Evolutionary conservation across 352 stramenopile species (phyloP).

Genomic region (Phytopythium helicoides): DNA sequence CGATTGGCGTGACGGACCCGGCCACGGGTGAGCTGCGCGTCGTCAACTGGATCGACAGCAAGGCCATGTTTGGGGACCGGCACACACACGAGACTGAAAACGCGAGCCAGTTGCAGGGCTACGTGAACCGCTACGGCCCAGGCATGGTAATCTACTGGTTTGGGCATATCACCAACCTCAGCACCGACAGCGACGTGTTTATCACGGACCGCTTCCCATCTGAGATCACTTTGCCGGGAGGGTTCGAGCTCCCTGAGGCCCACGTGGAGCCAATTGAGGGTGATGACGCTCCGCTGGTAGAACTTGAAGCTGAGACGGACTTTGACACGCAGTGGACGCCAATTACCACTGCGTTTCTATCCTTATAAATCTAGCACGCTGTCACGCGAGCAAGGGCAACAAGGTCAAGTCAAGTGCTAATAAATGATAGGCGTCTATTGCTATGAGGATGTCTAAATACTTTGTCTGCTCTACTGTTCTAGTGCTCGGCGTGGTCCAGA

Average conservation of each 20-base stretch:
- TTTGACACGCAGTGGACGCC: constrained; percentile 42
- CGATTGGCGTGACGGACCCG: constrained; percentile 70
- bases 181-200: constrained; percentile 52
- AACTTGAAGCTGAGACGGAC: constrained; percentile 17
- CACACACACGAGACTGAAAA: constrained; percentile 80
- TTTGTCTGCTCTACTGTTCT: constrained; percentile 8
- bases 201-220: constrained; percentile 57
- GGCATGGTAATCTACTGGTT: constrained; percentile 92
- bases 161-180: constrained; percentile 59
- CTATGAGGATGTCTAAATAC: not conserved
- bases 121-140: constrained; percentile 79
- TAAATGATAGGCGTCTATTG: constrained; percentile 27
- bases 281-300: constrained; percentile 14
- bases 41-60: constrained; percentile 91
- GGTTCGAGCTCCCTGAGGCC: constrained; percentile 32
- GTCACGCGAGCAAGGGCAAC: not conserved
- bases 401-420: constrained; percentile 2
- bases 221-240: constrained; percentile 56
- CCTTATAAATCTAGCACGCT: constrained; percentile 11
- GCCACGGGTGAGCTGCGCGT: constrained; percentile 29
- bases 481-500: constrained; percentile 29
- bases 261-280: constrained; percentile 15
- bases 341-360: constrained; percentile 26
- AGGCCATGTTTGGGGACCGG: constrained; percentile 87
- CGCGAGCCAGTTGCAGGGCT: constrained; percentile 67